Conservation (phyloP, 345 rosid genomes). For the Mallotus nudiflorus region DNA sequence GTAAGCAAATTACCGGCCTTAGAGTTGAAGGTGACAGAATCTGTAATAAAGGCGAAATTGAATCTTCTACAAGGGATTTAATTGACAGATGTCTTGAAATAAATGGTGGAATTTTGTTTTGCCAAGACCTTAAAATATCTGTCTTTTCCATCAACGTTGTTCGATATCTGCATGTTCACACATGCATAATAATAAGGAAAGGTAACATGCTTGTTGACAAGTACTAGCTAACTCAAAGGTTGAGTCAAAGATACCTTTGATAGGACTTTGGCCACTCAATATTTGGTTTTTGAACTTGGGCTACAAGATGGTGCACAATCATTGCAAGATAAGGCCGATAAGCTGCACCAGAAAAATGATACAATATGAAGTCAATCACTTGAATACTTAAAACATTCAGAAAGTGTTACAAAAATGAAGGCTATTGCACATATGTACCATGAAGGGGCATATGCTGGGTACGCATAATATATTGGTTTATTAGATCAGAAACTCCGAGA, state of each 20-base stretch:
- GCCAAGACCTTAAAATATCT: slow-evolving; percentile 74
- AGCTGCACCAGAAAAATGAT: slow-evolving; percentile 42
- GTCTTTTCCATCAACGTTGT: slow-evolving; percentile 60
- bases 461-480: slow-evolving; percentile 63
- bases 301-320: slow-evolving; percentile 58
- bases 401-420: not conserved
- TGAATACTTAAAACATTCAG: slow-evolving; percentile 1
- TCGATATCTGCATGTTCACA: slow-evolving; percentile 58
- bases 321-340: slow-evolving; percentile 71
- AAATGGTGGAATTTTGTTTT: slow-evolving; percentile 60
- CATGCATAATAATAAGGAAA: slow-evolving; percentile 24
- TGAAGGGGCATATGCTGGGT: slow-evolving; percentile 70
- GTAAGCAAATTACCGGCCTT: slow-evolving; percentile 73
- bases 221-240: slow-evolving; percentile 13
- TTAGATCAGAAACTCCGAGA: slow-evolving; percentile 74
- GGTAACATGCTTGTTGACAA: slow-evolving; percentile 9
- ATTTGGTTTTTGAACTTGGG: slow-evolving; percentile 78
- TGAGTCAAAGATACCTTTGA: slow-evolving; percentile 54
- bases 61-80: slow-evolving; percentile 70
- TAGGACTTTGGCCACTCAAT: slow-evolving; percentile 94
- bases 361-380: slow-evolving; percentile 1
- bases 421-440: slow-evolving; percentile 43
- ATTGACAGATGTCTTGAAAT: slow-evolving; percentile 82
- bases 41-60: slow-evolving; percentile 70
- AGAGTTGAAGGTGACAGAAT: slow-evolving; percentile 79